These are phyloP conservation scores for Collybiopsis luxurians DNA, from an alignment of 768 basidiomycete species.

Conservation along the genomic window DNA sequence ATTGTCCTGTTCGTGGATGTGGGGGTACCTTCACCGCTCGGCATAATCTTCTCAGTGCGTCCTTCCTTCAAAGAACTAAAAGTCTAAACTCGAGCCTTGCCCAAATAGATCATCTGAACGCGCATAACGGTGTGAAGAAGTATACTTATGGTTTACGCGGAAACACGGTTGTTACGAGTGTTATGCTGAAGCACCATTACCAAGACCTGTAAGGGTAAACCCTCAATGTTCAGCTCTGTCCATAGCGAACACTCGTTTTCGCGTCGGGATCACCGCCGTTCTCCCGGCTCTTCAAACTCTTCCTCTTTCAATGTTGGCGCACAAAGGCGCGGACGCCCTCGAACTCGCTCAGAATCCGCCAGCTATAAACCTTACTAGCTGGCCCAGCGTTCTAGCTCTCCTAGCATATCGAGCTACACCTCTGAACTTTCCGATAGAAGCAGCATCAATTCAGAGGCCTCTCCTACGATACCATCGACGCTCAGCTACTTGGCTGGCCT, in stretches of 20 bases:
- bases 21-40: neutral
- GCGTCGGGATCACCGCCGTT: no score
- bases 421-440: neutral
- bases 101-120: conserved; percentile 3
- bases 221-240: no score
- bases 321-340: neutral
- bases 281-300: no score
- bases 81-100: no score
- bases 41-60: conserved; percentile 1
- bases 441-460: neutral
- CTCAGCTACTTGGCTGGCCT: neutral
- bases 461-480: neutral
- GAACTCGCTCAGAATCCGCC: neutral
- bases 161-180: neutral
- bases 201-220: neutral
- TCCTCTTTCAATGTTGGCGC: no score
- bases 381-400: neutral
- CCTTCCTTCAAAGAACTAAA: neutral
- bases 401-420: neutral
- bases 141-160: neutral
- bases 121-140: neutral
- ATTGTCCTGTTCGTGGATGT: neutral
- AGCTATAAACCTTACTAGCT: no score
- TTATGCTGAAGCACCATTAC: neutral
- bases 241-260: no score